Percentiles rank a stretch among this genome's conserved stretches.
Evolutionary conservation across 164 flowering plant species (phyloP).

Genomic region (Stephania cephalantha): DNA sequence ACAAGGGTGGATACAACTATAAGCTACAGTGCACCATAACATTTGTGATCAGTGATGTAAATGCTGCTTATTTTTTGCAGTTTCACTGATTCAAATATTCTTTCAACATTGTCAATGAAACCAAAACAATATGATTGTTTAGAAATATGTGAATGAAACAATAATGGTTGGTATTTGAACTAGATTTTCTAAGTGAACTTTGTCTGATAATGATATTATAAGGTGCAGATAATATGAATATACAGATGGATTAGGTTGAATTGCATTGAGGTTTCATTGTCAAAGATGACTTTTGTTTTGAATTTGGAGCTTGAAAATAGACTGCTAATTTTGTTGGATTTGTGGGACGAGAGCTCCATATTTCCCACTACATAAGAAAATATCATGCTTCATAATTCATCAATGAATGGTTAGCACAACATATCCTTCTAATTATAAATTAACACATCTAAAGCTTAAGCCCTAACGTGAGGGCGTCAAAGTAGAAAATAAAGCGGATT

Average conservation of each 20-base stretch:
- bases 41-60: neutral
- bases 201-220: neutral
- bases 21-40: neutral
- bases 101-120: neutral
- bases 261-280: neutral
- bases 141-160: neutral
- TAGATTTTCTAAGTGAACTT: neutral
- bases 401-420: too few relatives aligned
- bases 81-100: neutral
- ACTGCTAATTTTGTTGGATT: neutral
- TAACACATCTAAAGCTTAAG: too few relatives aligned
- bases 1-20: neutral
- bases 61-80: neutral
- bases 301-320: too few relatives aligned
- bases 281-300: too few relatives aligned
- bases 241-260: neutral
- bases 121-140: neutral
- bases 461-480: too few relatives aligned
- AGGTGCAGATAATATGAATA: neutral
- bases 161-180: neutral
- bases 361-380: neutral
- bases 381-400: neutral
- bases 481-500: too few relatives aligned
- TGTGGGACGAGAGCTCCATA: neutral
- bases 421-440: too few relatives aligned